Evolutionary conservation across 2,329 filamentous ascomycete genomes (phyloP).

Genomic region (Coniochaeta pulveracea): DNA sequence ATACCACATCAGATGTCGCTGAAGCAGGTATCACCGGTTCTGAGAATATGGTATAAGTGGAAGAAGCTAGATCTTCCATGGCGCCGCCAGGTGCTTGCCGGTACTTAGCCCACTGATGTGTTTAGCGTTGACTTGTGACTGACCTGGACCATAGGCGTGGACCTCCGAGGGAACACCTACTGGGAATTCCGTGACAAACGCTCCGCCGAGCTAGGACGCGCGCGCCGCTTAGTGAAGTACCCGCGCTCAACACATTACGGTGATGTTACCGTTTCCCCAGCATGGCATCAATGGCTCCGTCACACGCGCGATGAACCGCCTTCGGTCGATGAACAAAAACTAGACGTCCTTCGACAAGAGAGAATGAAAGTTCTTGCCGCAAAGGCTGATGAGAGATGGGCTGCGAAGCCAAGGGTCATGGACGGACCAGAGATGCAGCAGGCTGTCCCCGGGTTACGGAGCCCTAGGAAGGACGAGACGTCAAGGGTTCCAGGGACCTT

Average conservation of each 20-base stretch:
- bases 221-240: conserved; percentile 52
- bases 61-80: conserved; percentile 51
- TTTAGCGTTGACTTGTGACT: too few relatives aligned
- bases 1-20: conserved; percentile 1
- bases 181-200: conserved; percentile 52
- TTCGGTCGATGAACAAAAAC: conserved; percentile 41
- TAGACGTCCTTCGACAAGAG: conserved; percentile 39
- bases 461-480: conserved; percentile 8
- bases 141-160: conserved; percentile 45
- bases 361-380: conserved; percentile 45
- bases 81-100: conserved; percentile 51
- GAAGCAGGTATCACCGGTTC: conserved; percentile 24
- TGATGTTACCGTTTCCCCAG: conserved; percentile 45
- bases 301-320: conserved; percentile 45
- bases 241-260: conserved; percentile 40
- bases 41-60: conserved; percentile 46
- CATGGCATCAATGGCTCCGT: conserved; percentile 61
- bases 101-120: conserved; percentile 28
- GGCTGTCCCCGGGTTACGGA: conserved; percentile 6
- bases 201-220: conserved; percentile 28
- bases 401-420: conserved; percentile 40
- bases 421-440: conserved; percentile 21
- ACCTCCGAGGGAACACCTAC: conserved; percentile 56
- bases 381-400: conserved; percentile 53
- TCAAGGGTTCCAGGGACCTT: conserved; percentile 10